phyloP scores from a whole-genome alignment of 2,329 filamentous ascomycete genomes.

The Verticillium nonalfalfae region DNA sequence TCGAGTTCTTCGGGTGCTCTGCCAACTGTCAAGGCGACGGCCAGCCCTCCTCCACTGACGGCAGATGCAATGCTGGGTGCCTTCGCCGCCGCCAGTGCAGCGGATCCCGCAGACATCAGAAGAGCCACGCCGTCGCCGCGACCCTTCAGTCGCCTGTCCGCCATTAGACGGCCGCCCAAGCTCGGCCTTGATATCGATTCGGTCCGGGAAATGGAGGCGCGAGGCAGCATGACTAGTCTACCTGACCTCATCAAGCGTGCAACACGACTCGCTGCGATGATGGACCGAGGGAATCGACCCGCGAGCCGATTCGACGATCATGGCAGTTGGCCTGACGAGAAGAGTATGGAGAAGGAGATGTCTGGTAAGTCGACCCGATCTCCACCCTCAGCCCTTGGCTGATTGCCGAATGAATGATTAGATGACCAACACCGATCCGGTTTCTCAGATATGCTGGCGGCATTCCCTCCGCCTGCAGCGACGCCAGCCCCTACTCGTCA shows the following conservation, averaged over 20 bases:
- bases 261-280: conserved; percentile 77
- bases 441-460: conserved; percentile 59
- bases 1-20: conserved; percentile 38
- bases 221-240: conserved; percentile 86
- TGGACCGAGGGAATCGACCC: conserved; percentile 71
- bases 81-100: conserved; percentile 40
- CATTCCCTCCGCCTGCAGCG: conserved; percentile 57
- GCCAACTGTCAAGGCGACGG: conserved; percentile 18
- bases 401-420: conserved; percentile 10
- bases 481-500: conserved; percentile 31
- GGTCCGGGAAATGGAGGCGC: conserved; percentile 71
- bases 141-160: conserved; percentile 42
- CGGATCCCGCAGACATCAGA: conserved; percentile 28
- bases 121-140: conserved; percentile 18
- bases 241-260: conserved; percentile 87
- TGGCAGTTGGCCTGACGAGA: conserved; percentile 41
- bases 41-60: conserved; percentile 22
- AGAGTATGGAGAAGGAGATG: conserved; percentile 31
- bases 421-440: conserved; percentile 43
- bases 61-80: conserved; percentile 43
- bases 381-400: background rate
- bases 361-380: conserved; percentile 25
- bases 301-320: conserved; percentile 52
- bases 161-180: conserved; percentile 60
- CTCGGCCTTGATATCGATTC: conserved; percentile 67